Evolutionary conservation across 352 stramenopile genomes (phyloP).

Genomic region (Globisporangium lucens): DNA sequence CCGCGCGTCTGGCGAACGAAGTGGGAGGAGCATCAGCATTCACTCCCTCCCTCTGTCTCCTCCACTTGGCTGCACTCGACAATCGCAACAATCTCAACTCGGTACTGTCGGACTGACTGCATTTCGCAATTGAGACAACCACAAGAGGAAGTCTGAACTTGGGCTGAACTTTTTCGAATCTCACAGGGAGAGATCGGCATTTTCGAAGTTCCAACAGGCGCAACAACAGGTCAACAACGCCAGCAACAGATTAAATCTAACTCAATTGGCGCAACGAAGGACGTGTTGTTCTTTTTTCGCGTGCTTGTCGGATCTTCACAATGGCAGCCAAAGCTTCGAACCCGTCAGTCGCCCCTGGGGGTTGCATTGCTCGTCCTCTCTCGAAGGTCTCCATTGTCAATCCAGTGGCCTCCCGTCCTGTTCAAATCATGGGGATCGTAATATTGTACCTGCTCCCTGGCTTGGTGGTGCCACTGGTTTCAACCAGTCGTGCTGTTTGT

Average conservation of each 20-base stretch:
- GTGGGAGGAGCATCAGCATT: background rate
- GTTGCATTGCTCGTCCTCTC: background rate
- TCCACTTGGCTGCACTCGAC: background rate
- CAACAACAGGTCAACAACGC: background rate
- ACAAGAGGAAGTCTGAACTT: background rate
- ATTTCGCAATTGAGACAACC: background rate
- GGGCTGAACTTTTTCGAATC: background rate
- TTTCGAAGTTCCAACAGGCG: background rate
- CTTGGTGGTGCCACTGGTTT: background rate
- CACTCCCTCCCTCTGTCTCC: background rate
- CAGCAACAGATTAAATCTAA: background rate
- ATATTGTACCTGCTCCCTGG: background rate
- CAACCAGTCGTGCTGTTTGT: background rate
- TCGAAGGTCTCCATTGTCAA: background rate
- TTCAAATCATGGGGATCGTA: background rate
- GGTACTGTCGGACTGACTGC: background rate
- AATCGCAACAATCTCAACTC: background rate
- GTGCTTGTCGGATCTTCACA: background rate
- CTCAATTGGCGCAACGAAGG: background rate
- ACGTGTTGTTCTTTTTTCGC: background rate
- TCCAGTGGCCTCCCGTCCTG: background rate
- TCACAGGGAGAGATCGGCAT: background rate
- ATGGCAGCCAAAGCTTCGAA: background rate
- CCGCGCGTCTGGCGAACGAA: conserved; percentile 10
- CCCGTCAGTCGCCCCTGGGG: no score